These are phyloP conservation scores for Luffa acutangula DNA, from an alignment of 306 rosid genomes.

Conservation along the genomic window DNA sequence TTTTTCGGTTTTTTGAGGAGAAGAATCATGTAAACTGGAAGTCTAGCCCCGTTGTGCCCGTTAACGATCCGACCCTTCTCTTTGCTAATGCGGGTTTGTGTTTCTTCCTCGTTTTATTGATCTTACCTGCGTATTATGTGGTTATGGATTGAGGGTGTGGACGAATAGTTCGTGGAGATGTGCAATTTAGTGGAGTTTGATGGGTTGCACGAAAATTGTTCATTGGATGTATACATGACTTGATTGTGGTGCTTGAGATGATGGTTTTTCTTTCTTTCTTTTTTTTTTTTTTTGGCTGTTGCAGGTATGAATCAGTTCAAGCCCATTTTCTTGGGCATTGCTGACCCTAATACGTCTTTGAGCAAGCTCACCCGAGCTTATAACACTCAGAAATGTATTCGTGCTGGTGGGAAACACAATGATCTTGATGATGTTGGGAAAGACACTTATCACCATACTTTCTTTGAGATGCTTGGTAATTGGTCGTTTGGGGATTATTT, in stretches of 20 bases:
- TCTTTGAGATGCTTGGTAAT: slow-evolving; percentile 96
- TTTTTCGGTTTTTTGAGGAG: slow-evolving; percentile 37
- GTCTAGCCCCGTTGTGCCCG: slow-evolving; percentile 90
- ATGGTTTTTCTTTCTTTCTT: neutral
- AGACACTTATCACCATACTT: slow-evolving; percentile 96
- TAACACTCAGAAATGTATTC: slow-evolving; percentile 89
- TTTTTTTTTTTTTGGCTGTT: too few relatives aligned
- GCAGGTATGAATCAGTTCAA: slow-evolving; percentile 95
- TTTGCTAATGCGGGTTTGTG: slow-evolving; percentile 76
- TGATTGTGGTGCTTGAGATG: neutral
- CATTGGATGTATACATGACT: neutral
- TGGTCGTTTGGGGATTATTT: slow-evolving; percentile 99
- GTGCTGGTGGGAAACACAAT: slow-evolving; percentile 97
- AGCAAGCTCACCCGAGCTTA: slow-evolving; percentile 82
- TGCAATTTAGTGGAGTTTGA: neutral
- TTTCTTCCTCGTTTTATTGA: neutral
- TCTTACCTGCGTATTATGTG: neutral
- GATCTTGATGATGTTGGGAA: slow-evolving; percentile 97
- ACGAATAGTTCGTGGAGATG: neutral
- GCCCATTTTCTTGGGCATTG: slow-evolving; percentile 90
- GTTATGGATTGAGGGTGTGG: neutral
- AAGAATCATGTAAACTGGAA: slow-evolving; percentile 43
- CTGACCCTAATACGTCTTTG: slow-evolving; percentile 66
- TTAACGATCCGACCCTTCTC: slow-evolving; percentile 82
- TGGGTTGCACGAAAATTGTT: neutral